Conservation (phyloP, 2,329 filamentous ascomycete genomes). For the Fusarium liriodendri region DNA sequence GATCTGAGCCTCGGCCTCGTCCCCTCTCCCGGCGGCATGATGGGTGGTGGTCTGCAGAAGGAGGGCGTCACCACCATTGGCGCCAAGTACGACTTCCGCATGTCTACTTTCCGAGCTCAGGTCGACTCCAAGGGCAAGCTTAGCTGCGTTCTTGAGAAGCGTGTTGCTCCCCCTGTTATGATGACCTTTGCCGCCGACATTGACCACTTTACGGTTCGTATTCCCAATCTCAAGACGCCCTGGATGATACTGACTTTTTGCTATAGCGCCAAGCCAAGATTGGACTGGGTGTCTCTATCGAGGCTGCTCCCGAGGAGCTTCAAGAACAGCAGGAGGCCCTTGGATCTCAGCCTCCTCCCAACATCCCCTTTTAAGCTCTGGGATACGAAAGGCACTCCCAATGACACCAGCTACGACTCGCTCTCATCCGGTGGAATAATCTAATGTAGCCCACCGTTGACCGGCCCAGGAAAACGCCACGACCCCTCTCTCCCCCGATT, state of each 20-base stretch:
- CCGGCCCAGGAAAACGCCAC: slow-evolving; percentile 35
- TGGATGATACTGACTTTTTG: slow-evolving; percentile 10
- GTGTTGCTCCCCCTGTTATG: slow-evolving; percentile 90
- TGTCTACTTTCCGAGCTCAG: slow-evolving; percentile 95
- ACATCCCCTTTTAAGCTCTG: slow-evolving; percentile 72
- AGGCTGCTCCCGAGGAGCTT: slow-evolving; percentile 85
- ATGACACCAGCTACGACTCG: slow-evolving; percentile 34
- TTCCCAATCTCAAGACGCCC: neutral
- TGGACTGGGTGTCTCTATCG: slow-evolving; percentile 92
- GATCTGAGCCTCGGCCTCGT: slow-evolving; percentile 91
- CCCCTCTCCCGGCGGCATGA: slow-evolving; percentile 72
- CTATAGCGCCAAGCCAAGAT: slow-evolving; percentile 91
- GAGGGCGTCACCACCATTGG: slow-evolving; percentile 93
- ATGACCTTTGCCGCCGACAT: slow-evolving; percentile 97
- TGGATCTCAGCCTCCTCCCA: slow-evolving; percentile 61
- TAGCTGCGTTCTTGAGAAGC: slow-evolving; percentile 93
- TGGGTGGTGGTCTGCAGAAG: slow-evolving; percentile 81
- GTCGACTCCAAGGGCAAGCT: slow-evolving; percentile 96
- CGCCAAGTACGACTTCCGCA: slow-evolving; percentile 98
- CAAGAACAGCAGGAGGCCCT: slow-evolving; percentile 82
- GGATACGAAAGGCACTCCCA: slow-evolving; percentile 18
- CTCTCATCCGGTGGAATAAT: slow-evolving; percentile 40
- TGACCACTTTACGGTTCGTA: slow-evolving; percentile 91
- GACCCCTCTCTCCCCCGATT: slow-evolving; percentile 28
- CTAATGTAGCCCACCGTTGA: slow-evolving; percentile 43